Evolutionary conservation across 1,139 yeast species (phyloP), one percentile per base, ranked within the genome.

Genomic region (Lodderomyces elongisporus): DNA sequence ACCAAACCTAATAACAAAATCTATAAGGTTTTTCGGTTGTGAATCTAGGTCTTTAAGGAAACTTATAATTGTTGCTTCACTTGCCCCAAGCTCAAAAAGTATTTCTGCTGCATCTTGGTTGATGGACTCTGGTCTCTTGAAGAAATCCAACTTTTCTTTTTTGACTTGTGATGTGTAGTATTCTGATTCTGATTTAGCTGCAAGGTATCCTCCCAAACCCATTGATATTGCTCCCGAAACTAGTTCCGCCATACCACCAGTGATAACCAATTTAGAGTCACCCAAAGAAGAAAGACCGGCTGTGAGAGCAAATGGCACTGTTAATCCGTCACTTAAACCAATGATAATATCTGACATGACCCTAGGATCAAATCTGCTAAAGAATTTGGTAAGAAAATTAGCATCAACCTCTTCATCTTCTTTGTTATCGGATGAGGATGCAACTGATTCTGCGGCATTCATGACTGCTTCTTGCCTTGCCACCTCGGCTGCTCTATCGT

Each of bases 181-280:
- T 52, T 83, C 89, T 17, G 71, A 60, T 58, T 83, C 93, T n/a
- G 84, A 76, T 50, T 79, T 78, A 22, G 91, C 91, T 27, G 91
- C 93, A 42, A 83, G 64, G 52, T 70, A 83, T 13, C 93, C 93
- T 40, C 93, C 93, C 39, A 83, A 70, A 3, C 93, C 93, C 93
- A 83, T 83, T 16, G 89, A 81, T 27, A 83, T 82, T 28, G 91
- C 85, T 28, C 93, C 93, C 4, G 87, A 78, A 4, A 83, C 85
- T 49, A 83, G 66, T 56, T 83, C 93, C 3, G 91, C 91, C 74
- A 83, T 75, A 25, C 91, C 93, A 67, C 91, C 93, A 15, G 91
- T 81, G 35, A 83, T 81, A 25, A 83, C 93, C 49, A 83, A 65
- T 51, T 70, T 77, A 12, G 88, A 64, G 49, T 80, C 82, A 38